Evolutionary conservation across 1,284 basidiomycete genomes (phyloP).

Genomic region (Leccinum griseonigrum): DNA sequence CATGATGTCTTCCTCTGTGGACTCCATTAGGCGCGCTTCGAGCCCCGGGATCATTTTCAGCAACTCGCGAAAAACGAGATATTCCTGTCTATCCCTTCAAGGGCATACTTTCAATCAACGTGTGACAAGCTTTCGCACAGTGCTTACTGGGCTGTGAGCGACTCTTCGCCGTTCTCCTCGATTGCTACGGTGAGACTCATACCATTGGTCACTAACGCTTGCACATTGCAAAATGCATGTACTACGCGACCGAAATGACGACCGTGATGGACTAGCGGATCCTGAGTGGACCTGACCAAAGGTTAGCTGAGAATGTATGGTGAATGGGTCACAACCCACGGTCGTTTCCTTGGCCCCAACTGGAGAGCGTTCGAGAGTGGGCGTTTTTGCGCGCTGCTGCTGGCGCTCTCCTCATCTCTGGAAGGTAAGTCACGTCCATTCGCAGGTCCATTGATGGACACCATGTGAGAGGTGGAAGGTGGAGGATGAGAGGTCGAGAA

Average conservation of each 20-base stretch:
- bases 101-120: background rate
- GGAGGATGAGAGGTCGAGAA: no score
- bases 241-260: background rate
- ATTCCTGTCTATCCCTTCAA: background rate
- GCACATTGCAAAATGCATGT: no score
- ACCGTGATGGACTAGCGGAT: background rate
- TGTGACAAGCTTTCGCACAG: background rate
- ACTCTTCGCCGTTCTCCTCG: background rate
- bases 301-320: background rate
- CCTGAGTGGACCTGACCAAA: background rate
- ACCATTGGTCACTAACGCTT: background rate
- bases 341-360: background rate
- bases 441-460: background rate
- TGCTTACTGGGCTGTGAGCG: background rate
- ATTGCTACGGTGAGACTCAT: background rate
- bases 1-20: background rate
- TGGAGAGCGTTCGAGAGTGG: background rate
- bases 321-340: background rate
- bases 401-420: background rate
- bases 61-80: background rate
- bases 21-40: background rate
- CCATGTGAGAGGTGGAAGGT: background rate
- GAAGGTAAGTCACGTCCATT: background rate
- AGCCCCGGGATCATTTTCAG: background rate
- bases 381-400: background rate